A percentile compares a stretch with the other conserved stretches of the same genome.
Conservation (phyloP, 352 stramenopile genomes). For the Saprolegnia diclina region DNA sequence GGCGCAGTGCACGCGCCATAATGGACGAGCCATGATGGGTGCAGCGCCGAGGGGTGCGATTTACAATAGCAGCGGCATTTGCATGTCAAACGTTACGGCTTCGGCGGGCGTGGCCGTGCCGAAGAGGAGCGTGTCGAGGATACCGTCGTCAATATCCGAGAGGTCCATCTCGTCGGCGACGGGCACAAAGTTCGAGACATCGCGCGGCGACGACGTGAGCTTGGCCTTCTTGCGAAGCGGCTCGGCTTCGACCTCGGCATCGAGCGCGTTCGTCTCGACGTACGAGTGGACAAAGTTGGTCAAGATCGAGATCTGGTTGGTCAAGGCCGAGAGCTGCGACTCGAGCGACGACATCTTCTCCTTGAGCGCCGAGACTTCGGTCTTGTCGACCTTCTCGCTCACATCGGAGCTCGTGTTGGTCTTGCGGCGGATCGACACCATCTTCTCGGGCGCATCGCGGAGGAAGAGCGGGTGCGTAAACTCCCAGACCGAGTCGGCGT, state of each 20-base stretch:
- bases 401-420: constrained; percentile 3
- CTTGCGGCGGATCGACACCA: constrained; percentile 23
- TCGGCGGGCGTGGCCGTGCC: neutral
- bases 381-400: constrained; percentile 7
- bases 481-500: constrained; percentile 12
- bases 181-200: neutral
- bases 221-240: neutral
- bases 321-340: constrained; percentile 21
- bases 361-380: constrained; percentile 19
- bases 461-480: constrained; percentile 19
- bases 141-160: constrained; percentile 8
- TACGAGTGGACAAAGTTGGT: constrained; percentile 22
- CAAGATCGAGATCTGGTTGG: constrained; percentile 19
- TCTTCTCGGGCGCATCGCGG: constrained; percentile 19
- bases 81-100: constrained; percentile 5
- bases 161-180: neutral
- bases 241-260: neutral
- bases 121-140: constrained; percentile 9
- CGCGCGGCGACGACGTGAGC: neutral
- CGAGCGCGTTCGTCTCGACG: neutral
- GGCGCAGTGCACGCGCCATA: neutral
- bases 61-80: constrained; percentile 22
- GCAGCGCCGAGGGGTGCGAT: neutral
- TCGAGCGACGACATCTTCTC: constrained; percentile 20
- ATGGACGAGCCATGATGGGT: neutral